A percentile compares a stretch with the other conserved stretches of the same genome.
phyloP scores from a whole-genome alignment of 2,329 filamentous ascomycete genomes.

The Fusarium haematococcum region DNA sequence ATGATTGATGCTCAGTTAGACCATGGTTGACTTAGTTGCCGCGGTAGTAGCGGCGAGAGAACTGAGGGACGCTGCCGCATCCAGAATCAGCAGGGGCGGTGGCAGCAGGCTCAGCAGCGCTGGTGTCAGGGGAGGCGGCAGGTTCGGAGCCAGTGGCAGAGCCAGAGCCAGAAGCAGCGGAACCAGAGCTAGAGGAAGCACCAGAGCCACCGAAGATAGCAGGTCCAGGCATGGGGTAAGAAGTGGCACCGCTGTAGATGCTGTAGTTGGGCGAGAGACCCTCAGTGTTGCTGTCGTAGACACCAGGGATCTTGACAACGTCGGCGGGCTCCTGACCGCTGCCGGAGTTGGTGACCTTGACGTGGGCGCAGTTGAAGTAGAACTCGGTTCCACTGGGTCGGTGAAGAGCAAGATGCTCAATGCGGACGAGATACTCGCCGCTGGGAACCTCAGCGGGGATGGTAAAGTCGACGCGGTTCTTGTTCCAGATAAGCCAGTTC shows the following conservation, averaged over 20 bases:
- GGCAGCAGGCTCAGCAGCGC: neutral
- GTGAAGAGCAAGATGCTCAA: slow-evolving; percentile 12
- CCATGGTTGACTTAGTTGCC: neutral
- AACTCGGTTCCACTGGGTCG: slow-evolving; percentile 8
- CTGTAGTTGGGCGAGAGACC: slow-evolving; percentile 10
- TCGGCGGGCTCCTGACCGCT: neutral
- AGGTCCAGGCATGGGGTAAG: slow-evolving; percentile 9
- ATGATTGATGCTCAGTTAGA: neutral
- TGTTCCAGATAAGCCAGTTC: slow-evolving; percentile 8
- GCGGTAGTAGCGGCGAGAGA: neutral
- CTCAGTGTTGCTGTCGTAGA: slow-evolving; percentile 4
- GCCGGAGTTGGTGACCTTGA: slow-evolving; percentile 9
- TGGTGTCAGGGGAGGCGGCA: neutral
- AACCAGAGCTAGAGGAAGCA: neutral
- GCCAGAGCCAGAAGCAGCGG: neutral
- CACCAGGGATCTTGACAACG: slow-evolving; percentile 8
- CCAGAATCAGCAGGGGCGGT: neutral
- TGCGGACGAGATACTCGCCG: slow-evolving; percentile 14
- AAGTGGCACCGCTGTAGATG: slow-evolving; percentile 4
- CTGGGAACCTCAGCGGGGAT: slow-evolving; percentile 3
- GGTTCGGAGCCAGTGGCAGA: neutral
- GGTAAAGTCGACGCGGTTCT: slow-evolving; percentile 8
- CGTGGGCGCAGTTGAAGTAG: slow-evolving; percentile 16
- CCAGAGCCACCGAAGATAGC: neutral
- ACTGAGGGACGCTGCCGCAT: neutral